Conservation (phyloP, 1,284 basidiomycete species). For the Austroboletus olivaceoglutinosus region DNA sequence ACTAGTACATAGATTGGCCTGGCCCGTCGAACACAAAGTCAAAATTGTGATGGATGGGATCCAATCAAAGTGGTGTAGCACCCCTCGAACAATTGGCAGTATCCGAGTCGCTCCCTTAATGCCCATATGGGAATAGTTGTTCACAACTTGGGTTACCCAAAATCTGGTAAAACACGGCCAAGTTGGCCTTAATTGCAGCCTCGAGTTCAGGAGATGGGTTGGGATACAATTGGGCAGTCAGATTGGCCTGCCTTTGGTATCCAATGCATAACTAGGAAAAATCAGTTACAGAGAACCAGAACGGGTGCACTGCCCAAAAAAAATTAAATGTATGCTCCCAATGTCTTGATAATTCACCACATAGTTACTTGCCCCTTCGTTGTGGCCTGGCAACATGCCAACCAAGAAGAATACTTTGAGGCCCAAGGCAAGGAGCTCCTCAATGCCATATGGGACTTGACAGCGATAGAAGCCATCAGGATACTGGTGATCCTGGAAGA, state of each 20-base stretch:
- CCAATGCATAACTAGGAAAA: slow-evolving; percentile 13
- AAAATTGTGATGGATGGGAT: no score
- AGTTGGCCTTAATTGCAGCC: slow-evolving; percentile 24
- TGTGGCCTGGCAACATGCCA: slow-evolving; percentile 15
- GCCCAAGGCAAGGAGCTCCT: slow-evolving; percentile 6
- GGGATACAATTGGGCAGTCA: slow-evolving; percentile 26
- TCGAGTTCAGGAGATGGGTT: slow-evolving; percentile 20
- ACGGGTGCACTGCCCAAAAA: background rate
- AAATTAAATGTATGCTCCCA: slow-evolving; percentile 16
- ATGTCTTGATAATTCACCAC: slow-evolving; percentile 9
- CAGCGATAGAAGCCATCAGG: slow-evolving; percentile 27
- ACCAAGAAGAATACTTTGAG: background rate
- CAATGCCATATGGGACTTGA: slow-evolving; percentile 13
- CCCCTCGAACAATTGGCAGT: no score
- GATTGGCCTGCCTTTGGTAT: slow-evolving; percentile 20
- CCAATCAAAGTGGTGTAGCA: no score
- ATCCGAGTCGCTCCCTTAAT: no score
- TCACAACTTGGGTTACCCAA: slow-evolving; percentile 16
- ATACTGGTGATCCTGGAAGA: slow-evolving; percentile 18
- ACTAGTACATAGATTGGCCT: no score
- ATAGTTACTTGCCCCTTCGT: slow-evolving; percentile 22
- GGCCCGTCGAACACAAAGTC: no score
- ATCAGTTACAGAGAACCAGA: slow-evolving; percentile 2
- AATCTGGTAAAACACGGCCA: slow-evolving; percentile 22
- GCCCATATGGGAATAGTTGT: slow-evolving; percentile 23